Evolutionary conservation across 441 rosid species (phyloP).

Genomic region (Manihot esculenta): DNA sequence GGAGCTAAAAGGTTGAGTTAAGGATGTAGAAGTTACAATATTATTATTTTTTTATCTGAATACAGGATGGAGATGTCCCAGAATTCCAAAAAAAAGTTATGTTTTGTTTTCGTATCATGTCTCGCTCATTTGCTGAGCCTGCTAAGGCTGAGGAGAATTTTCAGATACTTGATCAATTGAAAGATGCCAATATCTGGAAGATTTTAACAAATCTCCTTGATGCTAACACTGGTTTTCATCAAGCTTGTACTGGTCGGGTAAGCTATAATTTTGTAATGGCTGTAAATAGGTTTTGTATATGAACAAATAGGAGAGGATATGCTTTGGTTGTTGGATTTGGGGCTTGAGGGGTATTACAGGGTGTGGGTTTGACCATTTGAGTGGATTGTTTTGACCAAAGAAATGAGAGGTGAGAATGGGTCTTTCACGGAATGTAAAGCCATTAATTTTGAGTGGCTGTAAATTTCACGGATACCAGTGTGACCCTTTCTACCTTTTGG

Average conservation of each 20-base stretch:
- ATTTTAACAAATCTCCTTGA: conserved; percentile 70
- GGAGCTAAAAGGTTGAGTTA: conserved; percentile 19
- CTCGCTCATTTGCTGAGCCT: conserved; percentile 87
- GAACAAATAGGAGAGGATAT: background rate
- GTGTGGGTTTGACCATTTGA: background rate
- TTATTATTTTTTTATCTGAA: conserved; percentile 27
- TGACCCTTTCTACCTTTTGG: background rate
- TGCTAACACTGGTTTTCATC: conserved; percentile 67
- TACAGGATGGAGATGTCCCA: conserved; percentile 80
- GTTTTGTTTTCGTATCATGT: conserved; percentile 85
- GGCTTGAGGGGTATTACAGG: background rate
- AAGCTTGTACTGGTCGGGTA: conserved; percentile 73
- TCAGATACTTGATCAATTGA: conserved; percentile 89
- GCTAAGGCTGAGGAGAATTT: conserved; percentile 84
- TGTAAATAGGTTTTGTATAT: conserved; percentile 13
- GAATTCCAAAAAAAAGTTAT: conserved; percentile 79
- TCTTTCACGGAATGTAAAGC: background rate
- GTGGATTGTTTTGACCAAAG: background rate
- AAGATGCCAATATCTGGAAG: conserved; percentile 96
- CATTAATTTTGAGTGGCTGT: background rate
- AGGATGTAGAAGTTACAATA: conserved; percentile 21
- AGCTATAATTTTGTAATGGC: conserved; percentile 29
- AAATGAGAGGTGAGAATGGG: background rate
- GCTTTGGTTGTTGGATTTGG: background rate
- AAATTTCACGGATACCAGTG: background rate